Evolutionary conservation across 257 asterid species (phyloP).

Genomic region (Plantago ovata): DNA sequence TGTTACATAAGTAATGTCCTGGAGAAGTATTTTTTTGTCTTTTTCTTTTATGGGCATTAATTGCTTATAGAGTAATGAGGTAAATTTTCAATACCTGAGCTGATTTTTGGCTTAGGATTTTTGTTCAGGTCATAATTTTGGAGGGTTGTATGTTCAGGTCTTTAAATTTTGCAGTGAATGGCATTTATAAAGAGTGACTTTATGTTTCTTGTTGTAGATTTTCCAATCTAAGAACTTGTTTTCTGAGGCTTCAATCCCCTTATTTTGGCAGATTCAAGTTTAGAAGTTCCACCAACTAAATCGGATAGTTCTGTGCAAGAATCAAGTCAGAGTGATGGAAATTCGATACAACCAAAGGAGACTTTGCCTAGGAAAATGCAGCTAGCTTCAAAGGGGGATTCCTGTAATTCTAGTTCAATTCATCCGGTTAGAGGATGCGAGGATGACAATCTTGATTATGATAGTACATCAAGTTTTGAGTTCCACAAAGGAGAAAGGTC

Average conservation of each 20-base stretch:
- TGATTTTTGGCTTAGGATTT: background rate
- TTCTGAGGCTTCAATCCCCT: constrained; percentile 7
- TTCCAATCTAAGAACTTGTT: constrained; percentile 12
- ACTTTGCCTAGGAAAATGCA: constrained; percentile 25
- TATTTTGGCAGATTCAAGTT: constrained; percentile 27
- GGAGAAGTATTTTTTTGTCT: background rate
- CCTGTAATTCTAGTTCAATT: constrained; percentile 53
- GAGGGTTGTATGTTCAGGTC: background rate
- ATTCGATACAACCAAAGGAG: constrained; percentile 28
- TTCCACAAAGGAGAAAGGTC: constrained; percentile 89
- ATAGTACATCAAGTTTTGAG: constrained; percentile 96
- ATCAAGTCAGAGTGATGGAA: constrained; percentile 27
- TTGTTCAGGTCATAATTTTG: background rate
- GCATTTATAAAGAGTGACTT: too few relatives aligned
- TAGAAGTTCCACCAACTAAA: constrained; percentile 27
- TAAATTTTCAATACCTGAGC: background rate
- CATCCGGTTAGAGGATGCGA: constrained; percentile 58
- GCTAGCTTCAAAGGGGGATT: constrained; percentile 47
- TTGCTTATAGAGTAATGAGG: background rate
- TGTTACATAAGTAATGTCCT: background rate
- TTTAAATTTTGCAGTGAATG: too few relatives aligned
- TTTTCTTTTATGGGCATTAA: background rate
- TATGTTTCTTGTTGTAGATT: background rate
- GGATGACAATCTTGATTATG: constrained; percentile 90
- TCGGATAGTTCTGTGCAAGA: constrained; percentile 25